A percentile compares a stretch with the other conserved stretches of the same genome.
Conservation (phyloP, 345 rosid species). For the Mercurialis annua region DNA sequence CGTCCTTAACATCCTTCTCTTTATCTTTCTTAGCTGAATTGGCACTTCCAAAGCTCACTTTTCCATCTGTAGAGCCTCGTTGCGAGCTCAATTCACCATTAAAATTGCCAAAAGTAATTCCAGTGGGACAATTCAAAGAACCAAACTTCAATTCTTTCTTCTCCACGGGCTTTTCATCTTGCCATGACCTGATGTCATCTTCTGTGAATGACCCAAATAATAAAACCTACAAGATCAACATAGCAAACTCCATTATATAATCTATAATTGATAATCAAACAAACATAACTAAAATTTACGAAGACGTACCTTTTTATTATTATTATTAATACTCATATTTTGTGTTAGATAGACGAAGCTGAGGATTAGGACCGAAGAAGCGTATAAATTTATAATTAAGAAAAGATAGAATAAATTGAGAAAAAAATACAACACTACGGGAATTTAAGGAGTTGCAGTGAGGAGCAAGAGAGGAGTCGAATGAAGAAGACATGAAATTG, state of each 20-base stretch:
- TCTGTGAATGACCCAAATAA: conserved; percentile 91
- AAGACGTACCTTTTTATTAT: conserved; percentile 58
- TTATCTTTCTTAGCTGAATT: conserved; percentile 31
- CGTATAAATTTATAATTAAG: conserved; percentile 5
- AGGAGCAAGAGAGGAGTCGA: conserved; percentile 37
- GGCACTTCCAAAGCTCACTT: conserved; percentile 33
- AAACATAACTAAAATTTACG: too few relatives aligned
- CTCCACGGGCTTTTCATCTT: conserved; percentile 40
- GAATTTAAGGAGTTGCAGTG: conserved; percentile 43
- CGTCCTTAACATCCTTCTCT: too few relatives aligned
- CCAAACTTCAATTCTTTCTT: conserved; percentile 51
- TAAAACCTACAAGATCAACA: conserved; percentile 36
- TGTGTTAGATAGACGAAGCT: conserved; percentile 12
- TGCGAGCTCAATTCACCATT: conserved; percentile 31
- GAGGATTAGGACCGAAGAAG: conserved; percentile 20
- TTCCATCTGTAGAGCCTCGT: conserved; percentile 31
- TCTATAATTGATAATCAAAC: too few relatives aligned
- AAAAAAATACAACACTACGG: conserved; percentile 18
- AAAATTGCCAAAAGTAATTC: conserved; percentile 38
- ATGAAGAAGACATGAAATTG: conserved; percentile 90
- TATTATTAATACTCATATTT: conserved; percentile 75
- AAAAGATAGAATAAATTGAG: conserved; percentile 24
- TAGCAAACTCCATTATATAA: too few relatives aligned
- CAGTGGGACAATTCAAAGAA: conserved; percentile 37
- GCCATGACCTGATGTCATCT: conserved; percentile 69